Evolutionary conservation across 208 protist genomes (phyloP), one percentile per base, ranked within the genome.

Genomic region (Crithidia bombi): DNA sequence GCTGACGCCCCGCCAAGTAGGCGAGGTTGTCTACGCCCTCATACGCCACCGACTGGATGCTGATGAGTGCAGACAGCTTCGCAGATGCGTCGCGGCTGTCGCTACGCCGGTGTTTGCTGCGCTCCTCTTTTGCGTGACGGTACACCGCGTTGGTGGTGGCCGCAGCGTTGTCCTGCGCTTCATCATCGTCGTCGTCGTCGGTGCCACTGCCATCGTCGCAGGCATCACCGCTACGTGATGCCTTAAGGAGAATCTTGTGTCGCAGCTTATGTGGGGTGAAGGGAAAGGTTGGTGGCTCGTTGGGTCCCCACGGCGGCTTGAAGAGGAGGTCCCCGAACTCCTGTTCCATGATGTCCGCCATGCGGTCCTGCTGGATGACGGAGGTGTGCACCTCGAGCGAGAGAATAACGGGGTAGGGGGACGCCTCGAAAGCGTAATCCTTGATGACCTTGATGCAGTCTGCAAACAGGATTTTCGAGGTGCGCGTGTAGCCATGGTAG

Each of bases 401-500:
- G 9, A 95, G 75, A 49, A 95, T 95, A 26, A 97, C 75, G 0
- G 90, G 90, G 73, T 85, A 95, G 19, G 70, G 46, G 25, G 90
- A 94, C 19, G 54, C 47, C 6, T 46, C 43, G 65, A 97, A 96
- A 28, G 87, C 85, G 64, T 86, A 58, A 26, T 92, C 65, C 28
- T 86, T 72, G 50, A 97, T 94, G 1, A 58, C 43, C 30, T 79
- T 55, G 26, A 96, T 79, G 47, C 78, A 81, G 23, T 84, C 83
- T 25, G 23, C 44, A 39, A 97, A 93, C 33, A 62, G 5, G 64
- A 96, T 94, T 43, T 87, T 85, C 5, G 86, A 85, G 9, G 86
- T 95, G 9, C 72, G 54, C 3, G 91, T 97, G 79, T 93, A 72
- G 30, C 91, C 89, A 59, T 96, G 93, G 65, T 90, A 92, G 7